phyloP scores from a whole-genome alignment of 371 early-diverging fungal species.

The Syncephalastrum sp. region DNA sequence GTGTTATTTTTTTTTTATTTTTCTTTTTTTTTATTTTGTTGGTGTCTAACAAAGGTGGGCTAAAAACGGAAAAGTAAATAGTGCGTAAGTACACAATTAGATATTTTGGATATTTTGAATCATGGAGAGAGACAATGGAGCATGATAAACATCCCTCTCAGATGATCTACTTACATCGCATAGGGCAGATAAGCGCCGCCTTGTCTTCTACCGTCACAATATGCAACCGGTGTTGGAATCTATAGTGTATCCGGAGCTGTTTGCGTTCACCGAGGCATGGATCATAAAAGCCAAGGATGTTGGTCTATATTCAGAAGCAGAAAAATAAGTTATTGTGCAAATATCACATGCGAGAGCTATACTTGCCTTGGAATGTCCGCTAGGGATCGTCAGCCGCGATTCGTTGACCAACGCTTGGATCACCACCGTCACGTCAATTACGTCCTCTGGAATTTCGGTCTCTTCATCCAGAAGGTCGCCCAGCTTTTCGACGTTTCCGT shows the following conservation, averaged over 20 bases:
- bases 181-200: constrained; percentile 79
- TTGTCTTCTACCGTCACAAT: constrained; percentile 79
- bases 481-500: constrained; percentile 72
- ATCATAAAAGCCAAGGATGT: constrained; percentile 93
- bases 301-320: constrained; percentile 47
- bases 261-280: constrained; percentile 91
- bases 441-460: constrained; percentile 27
- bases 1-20: neutral
- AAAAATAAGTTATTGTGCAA: neutral
- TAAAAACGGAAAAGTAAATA: constrained; percentile 13
- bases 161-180: constrained; percentile 63
- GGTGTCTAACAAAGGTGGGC: constrained; percentile 16
- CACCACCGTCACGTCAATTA: constrained; percentile 84
- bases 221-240: constrained; percentile 83
- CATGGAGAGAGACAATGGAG: neutral
- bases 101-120: neutral
- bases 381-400: constrained; percentile 84
- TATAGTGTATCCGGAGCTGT: constrained; percentile 78
- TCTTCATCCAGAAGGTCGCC: constrained; percentile 25
- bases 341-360: constrained; percentile 2
- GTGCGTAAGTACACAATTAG: constrained; percentile 3
- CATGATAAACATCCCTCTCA: constrained; percentile 5
- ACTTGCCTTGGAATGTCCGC: constrained; percentile 81
- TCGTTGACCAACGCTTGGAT: constrained; percentile 83
- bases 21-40: constrained; percentile 7